These are phyloP conservation scores for Monosporascus cannonballus DNA, from an alignment of 2,329 filamentous ascomycete species.

Conservation along the genomic window DNA sequence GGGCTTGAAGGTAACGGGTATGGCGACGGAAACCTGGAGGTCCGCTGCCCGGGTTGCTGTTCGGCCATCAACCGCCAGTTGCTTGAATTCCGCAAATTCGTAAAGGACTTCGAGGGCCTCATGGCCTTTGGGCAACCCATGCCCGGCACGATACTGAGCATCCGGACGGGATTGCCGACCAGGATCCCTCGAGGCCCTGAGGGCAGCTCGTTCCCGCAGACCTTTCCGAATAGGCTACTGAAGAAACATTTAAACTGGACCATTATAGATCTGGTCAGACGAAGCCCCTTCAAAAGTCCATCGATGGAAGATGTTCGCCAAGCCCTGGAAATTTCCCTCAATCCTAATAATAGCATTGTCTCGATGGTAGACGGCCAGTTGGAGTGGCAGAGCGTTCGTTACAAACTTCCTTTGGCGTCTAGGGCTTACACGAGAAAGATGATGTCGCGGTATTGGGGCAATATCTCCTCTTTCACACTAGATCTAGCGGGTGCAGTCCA, in stretches of 20 bases:
- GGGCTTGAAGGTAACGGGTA: slow-evolving; percentile 49
- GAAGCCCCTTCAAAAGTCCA: slow-evolving; percentile 18
- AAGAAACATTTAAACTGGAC: slow-evolving; percentile 34
- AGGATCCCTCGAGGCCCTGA: slow-evolving; percentile 14
- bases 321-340: slow-evolving; percentile 42
- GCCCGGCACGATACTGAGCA: slow-evolving; percentile 60
- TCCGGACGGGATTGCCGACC: slow-evolving; percentile 43
- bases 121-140: slow-evolving; percentile 46
- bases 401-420: slow-evolving; percentile 20
- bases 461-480: slow-evolving; percentile 56
- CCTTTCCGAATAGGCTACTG: slow-evolving; percentile 56
- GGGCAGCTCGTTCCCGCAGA: slow-evolving; percentile 24
- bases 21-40: slow-evolving; percentile 49
- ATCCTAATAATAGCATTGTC: slow-evolving; percentile 19
- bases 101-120: slow-evolving; percentile 46
- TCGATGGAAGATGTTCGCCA: slow-evolving; percentile 46
- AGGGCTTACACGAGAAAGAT: slow-evolving; percentile 53
- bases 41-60: slow-evolving; percentile 45
- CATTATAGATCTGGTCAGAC: slow-evolving; percentile 32
- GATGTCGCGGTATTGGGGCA: slow-evolving; percentile 67
- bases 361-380: slow-evolving; percentile 36
- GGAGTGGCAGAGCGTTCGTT: slow-evolving; percentile 13
- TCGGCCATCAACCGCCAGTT: slow-evolving; percentile 47
- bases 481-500: slow-evolving; percentile 61
- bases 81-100: slow-evolving; percentile 58